Evolutionary conservation across 2,329 filamentous ascomycete species (phyloP).

Genomic region (Hypoxylon sp.): DNA sequence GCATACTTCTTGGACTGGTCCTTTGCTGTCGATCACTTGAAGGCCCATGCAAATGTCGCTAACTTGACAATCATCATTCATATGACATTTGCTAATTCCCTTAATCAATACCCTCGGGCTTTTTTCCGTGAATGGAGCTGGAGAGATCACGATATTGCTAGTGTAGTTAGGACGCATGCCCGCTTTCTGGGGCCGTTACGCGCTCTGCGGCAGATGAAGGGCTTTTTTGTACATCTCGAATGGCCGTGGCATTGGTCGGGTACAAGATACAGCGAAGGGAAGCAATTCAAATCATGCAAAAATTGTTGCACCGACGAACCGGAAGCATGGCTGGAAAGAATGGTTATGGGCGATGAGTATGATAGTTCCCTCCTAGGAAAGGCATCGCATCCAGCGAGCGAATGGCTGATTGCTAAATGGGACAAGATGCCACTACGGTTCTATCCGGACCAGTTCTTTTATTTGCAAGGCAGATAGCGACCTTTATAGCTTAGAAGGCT

Average conservation of each 20-base stretch:
- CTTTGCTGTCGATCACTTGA: slow-evolving; percentile 19
- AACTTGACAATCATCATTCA: slow-evolving; percentile 14
- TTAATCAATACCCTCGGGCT: neutral
- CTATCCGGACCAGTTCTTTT: too few relatives aligned
- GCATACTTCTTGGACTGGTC: slow-evolving; percentile 13
- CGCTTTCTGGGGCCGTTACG: slow-evolving; percentile 12
- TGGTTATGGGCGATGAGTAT: slow-evolving; percentile 16
- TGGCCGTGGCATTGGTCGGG: slow-evolving; percentile 10
- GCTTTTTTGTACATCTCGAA: slow-evolving; percentile 17
- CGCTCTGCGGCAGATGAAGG: slow-evolving; percentile 9
- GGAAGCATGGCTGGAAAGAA: slow-evolving; percentile 7
- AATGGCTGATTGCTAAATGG: neutral
- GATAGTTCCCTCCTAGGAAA: slow-evolving; percentile 17
- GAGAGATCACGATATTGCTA: neutral
- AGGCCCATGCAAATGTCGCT: slow-evolving; percentile 11
- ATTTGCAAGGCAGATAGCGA: too few relatives aligned
- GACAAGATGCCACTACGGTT: too few relatives aligned
- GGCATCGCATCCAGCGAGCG: neutral
- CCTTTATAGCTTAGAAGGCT: too few relatives aligned
- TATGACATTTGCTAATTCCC: neutral
- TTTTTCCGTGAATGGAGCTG: neutral
- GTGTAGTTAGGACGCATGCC: neutral
- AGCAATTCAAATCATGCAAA: neutral
- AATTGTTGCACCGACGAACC: slow-evolving; percentile 1
- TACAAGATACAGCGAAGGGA: neutral